phyloP scores from a whole-genome alignment of 257 asterid genomes.

The Capsicum pubescens region DNA sequence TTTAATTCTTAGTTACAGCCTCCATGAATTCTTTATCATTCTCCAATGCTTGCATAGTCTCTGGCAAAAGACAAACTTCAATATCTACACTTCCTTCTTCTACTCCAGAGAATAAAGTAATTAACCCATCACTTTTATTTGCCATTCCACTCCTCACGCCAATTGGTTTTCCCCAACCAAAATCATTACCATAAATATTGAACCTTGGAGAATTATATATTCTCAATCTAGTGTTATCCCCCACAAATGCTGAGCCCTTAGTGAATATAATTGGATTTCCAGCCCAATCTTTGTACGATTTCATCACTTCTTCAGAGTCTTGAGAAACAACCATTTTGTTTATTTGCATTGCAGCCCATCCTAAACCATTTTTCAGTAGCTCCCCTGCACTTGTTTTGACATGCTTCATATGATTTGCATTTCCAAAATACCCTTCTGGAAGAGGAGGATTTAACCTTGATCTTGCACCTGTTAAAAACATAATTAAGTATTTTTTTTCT shows the following conservation, averaged over 20 bases:
- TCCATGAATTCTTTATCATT: constrained; percentile 42
- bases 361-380: constrained; percentile 40
- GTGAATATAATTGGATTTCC: constrained; percentile 37
- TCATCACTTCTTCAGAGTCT: constrained; percentile 33
- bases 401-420: constrained; percentile 37
- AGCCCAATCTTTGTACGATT: constrained; percentile 39
- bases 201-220: constrained; percentile 56
- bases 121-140: constrained; percentile 45
- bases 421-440: constrained; percentile 52
- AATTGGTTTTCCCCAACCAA: constrained; percentile 43
- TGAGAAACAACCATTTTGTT: constrained; percentile 35
- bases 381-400: constrained; percentile 31
- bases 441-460: constrained; percentile 40
- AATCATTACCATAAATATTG: constrained; percentile 44
- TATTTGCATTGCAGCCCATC: constrained; percentile 56
- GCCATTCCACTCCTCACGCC: constrained; percentile 54
- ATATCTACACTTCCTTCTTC: constrained; percentile 54
- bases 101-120: constrained; percentile 35
- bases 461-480: too few species aligned
- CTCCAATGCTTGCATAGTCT: constrained; percentile 42
- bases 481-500: too few species aligned
- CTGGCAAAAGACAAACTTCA: constrained; percentile 43
- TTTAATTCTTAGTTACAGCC: too few species aligned
- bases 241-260: neutral
- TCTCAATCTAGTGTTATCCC: constrained; percentile 19